Evolutionary conservation across 2,329 filamentous ascomycete species (phyloP).

Genomic region (Aspergillus candidus): DNA sequence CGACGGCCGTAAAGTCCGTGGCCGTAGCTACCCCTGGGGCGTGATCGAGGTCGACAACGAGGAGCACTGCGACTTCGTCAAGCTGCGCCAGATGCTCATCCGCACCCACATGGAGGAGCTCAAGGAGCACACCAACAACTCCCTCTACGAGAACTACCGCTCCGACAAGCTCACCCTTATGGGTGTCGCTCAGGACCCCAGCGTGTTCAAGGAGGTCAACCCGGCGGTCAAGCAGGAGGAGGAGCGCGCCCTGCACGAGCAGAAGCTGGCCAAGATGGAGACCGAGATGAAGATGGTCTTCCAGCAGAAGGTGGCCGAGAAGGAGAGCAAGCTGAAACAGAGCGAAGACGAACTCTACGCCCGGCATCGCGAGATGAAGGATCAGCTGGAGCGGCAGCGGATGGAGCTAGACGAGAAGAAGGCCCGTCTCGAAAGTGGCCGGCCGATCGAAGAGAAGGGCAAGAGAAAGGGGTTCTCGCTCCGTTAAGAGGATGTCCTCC

Average conservation of each 20-base stretch:
- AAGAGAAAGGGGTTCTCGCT: slow-evolving; percentile 99
- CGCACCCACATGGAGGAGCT: slow-evolving; percentile 99
- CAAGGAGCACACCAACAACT: slow-evolving; percentile 99
- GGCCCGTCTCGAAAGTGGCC: slow-evolving; percentile 83
- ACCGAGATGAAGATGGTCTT: slow-evolving; percentile 99
- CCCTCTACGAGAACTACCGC: slow-evolving; percentile 98
- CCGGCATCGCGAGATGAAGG: slow-evolving; percentile 99
- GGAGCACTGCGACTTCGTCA: slow-evolving; percentile 99
- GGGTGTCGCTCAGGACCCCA: slow-evolving; percentile 97
- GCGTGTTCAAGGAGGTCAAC: slow-evolving; percentile 99
- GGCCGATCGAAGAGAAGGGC: slow-evolving; percentile 93
- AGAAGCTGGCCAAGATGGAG: slow-evolving; percentile 99
- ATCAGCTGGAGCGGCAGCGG: slow-evolving; percentile 93
- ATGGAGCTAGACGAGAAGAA: slow-evolving; percentile 98
- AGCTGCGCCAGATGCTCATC: slow-evolving; percentile 99
- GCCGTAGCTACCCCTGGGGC: slow-evolving; percentile 96
- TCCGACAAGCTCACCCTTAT: slow-evolving; percentile 98
- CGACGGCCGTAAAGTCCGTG: slow-evolving; percentile 92
- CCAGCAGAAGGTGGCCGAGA: slow-evolving; percentile 99
- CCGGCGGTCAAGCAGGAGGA: slow-evolving; percentile 99
- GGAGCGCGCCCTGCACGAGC: slow-evolving; percentile 94
- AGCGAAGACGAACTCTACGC: slow-evolving; percentile 98
- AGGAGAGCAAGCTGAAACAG: slow-evolving; percentile 99
- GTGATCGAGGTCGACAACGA: slow-evolving; percentile 99
- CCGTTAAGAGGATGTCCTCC: slow-evolving; percentile 55